Percentiles rank a stretch among this genome's conserved stretches.
These are phyloP conservation scores for Balakata baccata DNA, from an alignment of 345 rosid genomes.

Conservation along the genomic window DNA sequence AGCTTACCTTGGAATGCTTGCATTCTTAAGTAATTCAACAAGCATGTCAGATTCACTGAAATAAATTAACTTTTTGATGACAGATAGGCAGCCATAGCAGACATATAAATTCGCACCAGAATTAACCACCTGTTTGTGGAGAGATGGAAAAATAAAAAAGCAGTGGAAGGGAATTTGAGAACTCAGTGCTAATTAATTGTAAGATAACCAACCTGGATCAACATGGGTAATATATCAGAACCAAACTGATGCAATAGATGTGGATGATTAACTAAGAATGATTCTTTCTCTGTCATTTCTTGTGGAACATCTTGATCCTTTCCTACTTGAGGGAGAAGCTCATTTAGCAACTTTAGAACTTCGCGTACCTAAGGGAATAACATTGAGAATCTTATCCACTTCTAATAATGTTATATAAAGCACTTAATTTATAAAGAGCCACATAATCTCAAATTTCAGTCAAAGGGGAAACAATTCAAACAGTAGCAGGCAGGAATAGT, in stretches of 20 bases:
- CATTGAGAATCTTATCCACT: neutral
- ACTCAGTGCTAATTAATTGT: slow-evolving; percentile 15
- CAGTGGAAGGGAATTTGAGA: slow-evolving; percentile 13
- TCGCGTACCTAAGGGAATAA: slow-evolving; percentile 62
- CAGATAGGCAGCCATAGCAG: slow-evolving; percentile 77
- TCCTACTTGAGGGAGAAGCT: slow-evolving; percentile 62
- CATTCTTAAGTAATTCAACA: slow-evolving; percentile 51
- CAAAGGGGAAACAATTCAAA: neutral
- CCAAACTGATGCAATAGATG: slow-evolving; percentile 61
- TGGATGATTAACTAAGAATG: slow-evolving; percentile 56
- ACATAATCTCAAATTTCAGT: neutral
- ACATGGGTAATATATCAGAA: slow-evolving; percentile 56
- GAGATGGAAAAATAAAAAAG: slow-evolving; percentile 17
- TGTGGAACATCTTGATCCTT: slow-evolving; percentile 42
- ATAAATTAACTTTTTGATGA: slow-evolving; percentile 61
- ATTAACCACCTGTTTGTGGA: slow-evolving; percentile 60
- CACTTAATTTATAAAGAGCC: neutral
- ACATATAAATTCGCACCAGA: slow-evolving; percentile 78
- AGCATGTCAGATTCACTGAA: slow-evolving; percentile 66
- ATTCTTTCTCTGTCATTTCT: slow-evolving; percentile 53
- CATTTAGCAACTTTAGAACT: slow-evolving; percentile 84
- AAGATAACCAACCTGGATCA: slow-evolving; percentile 64
- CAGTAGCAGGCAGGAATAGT: neutral
- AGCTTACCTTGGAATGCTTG: slow-evolving; percentile 77
- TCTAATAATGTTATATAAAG: neutral